Conservation (phyloP, 2,329 filamentous ascomycete genomes). For the Clarireedia homoeocarpa region DNA sequence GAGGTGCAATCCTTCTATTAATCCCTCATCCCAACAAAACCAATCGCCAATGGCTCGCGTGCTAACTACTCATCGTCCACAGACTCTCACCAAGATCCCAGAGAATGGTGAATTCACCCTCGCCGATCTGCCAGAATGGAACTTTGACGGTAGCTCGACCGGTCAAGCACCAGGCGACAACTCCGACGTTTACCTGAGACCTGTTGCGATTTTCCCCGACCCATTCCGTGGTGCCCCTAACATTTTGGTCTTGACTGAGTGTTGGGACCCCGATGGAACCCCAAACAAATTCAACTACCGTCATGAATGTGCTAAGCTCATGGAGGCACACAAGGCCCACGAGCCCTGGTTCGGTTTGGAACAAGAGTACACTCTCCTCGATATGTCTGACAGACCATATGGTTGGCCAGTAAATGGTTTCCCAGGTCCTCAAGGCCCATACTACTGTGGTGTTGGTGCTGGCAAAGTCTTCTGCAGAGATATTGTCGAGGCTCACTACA, state of each 20-base stretch:
- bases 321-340: conserved; percentile 76
- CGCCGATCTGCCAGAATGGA: conserved; percentile 68
- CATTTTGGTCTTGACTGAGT: conserved; percentile 90
- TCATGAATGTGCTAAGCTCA: conserved; percentile 81
- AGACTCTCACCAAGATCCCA: conserved; percentile 58
- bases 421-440: conserved; percentile 78
- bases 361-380: conserved; percentile 94
- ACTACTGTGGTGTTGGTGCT: conserved; percentile 97
- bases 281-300: conserved; percentile 99
- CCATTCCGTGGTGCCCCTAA: conserved; percentile 87
- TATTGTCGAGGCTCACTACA: conserved; percentile 93
- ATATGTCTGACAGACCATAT: conserved; percentile 77
- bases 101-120: conserved; percentile 34
- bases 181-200: conserved; percentile 95
- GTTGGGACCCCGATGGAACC: conserved; percentile 86
- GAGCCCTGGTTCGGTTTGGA: conserved; percentile 97
- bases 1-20: conserved; percentile 30
- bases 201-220: conserved; percentile 81
- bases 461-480: conserved; percentile 98
- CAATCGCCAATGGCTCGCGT: conserved; percentile 8
- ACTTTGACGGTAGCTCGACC: conserved; percentile 85
- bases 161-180: conserved; percentile 89
- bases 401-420: conserved; percentile 80
- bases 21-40: conserved; percentile 2
- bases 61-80: conserved; percentile 1